A percentile compares a stretch with the other conserved stretches of the same genome.
These are phyloP conservation scores for Cornus kousa DNA, from an alignment of 148 eudicot species.

Conservation along the genomic window DNA sequence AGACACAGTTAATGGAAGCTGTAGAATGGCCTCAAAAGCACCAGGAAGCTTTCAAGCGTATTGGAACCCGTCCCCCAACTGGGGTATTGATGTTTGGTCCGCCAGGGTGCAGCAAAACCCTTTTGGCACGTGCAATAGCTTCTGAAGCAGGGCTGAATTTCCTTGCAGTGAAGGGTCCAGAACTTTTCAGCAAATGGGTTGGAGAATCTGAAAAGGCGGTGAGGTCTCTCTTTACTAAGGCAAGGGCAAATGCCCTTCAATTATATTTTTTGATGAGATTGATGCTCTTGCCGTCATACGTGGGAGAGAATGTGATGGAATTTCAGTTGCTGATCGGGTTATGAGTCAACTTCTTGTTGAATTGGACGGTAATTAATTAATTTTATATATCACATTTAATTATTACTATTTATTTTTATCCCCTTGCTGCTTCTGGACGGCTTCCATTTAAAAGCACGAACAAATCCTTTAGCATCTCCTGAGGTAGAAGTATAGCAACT, in stretches of 20 bases:
- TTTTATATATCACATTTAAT: not conserved
- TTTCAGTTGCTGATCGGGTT: constrained; percentile 91
- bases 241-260: constrained; percentile 93
- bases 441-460: not conserved
- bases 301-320: constrained; percentile 86
- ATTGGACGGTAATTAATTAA: constrained; percentile 62
- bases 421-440: not conserved
- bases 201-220: constrained; percentile 99
- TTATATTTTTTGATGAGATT: constrained; percentile 93
- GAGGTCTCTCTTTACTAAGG: constrained; percentile 78
- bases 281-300: constrained; percentile 92
- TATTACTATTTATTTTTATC: not conserved
- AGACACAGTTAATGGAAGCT: constrained; percentile 87
- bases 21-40: constrained; percentile 97
- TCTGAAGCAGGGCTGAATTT: constrained; percentile 91
- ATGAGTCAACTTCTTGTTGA: constrained; percentile 93
- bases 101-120: constrained; percentile 99
- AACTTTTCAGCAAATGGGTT: constrained; percentile 97
- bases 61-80: constrained; percentile 82
- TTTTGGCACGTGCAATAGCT: constrained; percentile 97
- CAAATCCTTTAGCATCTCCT: not conserved
- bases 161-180: constrained; percentile 96
- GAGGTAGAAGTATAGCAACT: not conserved
- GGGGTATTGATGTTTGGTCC: constrained; percentile 95
- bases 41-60: constrained; percentile 72